phyloP scores from a whole-genome alignment of 768 basidiomycete genomes.

The Clathrus columnatus region DNA sequence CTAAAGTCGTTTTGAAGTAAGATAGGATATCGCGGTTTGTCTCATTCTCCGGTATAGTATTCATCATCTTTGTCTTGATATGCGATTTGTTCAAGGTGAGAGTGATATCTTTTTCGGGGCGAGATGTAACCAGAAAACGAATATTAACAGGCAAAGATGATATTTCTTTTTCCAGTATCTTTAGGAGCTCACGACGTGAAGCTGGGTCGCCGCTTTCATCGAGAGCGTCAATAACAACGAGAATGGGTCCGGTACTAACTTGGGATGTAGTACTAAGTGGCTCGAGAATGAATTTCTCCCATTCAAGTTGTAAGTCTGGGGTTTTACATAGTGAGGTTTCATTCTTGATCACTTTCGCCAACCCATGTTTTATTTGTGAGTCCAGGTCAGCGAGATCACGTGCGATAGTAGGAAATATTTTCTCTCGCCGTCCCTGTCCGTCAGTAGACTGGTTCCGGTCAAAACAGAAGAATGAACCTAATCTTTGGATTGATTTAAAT shows the following conservation, averaged over 20 bases:
- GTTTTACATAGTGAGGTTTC: neutral
- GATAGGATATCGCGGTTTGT: neutral
- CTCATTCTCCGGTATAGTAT: neutral
- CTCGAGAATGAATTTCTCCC: no score
- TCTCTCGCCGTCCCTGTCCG: no score
- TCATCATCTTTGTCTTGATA: neutral
- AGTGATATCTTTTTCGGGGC: neutral
- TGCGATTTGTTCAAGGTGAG: neutral
- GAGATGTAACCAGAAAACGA: neutral
- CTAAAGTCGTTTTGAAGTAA: no score
- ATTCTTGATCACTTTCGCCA: neutral
- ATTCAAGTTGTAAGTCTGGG: neutral
- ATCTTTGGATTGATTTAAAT: neutral
- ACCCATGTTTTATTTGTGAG: neutral
- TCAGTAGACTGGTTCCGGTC: neutral
- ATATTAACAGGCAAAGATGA: neutral
- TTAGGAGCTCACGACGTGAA: neutral
- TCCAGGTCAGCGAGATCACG: constrained; percentile 5
- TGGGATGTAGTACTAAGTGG: no score
- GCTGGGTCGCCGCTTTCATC: neutral
- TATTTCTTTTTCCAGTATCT: neutral
- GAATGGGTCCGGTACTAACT: neutral
- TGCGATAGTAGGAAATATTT: constrained; percentile 11
- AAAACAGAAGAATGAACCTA: neutral
- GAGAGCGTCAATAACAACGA: neutral